These are phyloP conservation scores for Vitis hybrid DNA, from an alignment of 177 flowering plant genomes.

Conservation along the genomic window DNA sequence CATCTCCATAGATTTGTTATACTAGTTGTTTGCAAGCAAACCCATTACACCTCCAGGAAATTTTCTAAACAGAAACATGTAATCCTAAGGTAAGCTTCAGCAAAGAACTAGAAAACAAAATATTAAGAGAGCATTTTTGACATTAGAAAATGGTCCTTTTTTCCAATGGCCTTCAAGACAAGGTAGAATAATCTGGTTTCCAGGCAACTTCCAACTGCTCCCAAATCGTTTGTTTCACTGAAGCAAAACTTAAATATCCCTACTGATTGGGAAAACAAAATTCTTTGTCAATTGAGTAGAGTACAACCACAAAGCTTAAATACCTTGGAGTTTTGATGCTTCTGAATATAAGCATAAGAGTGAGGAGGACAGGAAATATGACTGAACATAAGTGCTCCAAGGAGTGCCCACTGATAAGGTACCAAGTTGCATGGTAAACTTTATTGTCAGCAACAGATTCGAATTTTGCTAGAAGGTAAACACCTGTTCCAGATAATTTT, in stretches of 20 bases:
- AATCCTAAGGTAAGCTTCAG: no score
- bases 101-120: no score
- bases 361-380: constrained; percentile 38
- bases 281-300: no score
- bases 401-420: constrained; percentile 65
- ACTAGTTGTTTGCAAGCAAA: no score
- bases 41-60: no score
- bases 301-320: neutral
- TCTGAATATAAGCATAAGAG: constrained; percentile 52
- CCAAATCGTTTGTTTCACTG: neutral
- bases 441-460: constrained; percentile 50
- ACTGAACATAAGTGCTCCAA: constrained; percentile 58
- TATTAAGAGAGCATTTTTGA: no score
- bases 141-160: neutral
- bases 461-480: constrained; percentile 42
- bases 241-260: neutral
- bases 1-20: no score
- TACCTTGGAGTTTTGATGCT: constrained; percentile 44
- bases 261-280: no score
- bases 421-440: constrained; percentile 39
- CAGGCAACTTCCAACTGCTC: neutral
- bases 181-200: neutral
- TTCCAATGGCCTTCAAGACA: no score
- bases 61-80: no score
- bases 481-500: constrained; percentile 31